These are phyloP conservation scores for Hirschfeldia incana DNA, from an alignment of 345 rosid species.

Conservation along the genomic window DNA sequence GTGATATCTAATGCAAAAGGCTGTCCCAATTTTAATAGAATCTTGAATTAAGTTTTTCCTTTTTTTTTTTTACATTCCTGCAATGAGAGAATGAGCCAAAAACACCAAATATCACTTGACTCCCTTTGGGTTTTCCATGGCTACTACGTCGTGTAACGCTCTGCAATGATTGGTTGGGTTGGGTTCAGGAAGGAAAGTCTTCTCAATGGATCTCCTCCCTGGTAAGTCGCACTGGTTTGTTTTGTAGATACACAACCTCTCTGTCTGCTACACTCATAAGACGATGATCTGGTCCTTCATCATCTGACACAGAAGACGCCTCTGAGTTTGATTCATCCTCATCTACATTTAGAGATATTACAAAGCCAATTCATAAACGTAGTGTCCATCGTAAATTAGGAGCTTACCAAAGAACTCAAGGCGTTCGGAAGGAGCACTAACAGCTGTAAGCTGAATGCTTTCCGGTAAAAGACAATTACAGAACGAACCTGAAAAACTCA, in stretches of 20 bases:
- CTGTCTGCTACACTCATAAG: constrained; percentile 60
- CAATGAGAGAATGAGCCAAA: neutral
- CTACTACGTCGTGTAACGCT: neutral
- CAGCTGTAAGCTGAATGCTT: constrained; percentile 78
- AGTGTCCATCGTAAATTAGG: neutral
- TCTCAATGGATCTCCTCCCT: constrained; percentile 38
- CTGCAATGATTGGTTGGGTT: constrained; percentile 17
- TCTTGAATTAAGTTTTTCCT: constrained; percentile 5
- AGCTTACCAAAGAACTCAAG: constrained; percentile 71
- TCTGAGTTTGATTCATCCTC: constrained; percentile 62
- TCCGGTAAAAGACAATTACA: constrained; percentile 92
- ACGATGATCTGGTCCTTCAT: constrained; percentile 65
- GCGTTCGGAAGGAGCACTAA: constrained; percentile 74
- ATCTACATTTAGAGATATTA: constrained; percentile 32
- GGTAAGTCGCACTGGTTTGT: constrained; percentile 67
- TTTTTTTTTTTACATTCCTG: neutral
- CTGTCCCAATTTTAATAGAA: neutral
- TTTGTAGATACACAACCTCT: constrained; percentile 63
- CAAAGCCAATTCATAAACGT: neutral
- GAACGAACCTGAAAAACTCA: constrained; percentile 77
- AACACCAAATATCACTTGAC: constrained; percentile 11
- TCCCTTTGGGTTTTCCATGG: neutral
- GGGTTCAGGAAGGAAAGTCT: constrained; percentile 5
- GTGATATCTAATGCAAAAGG: constrained; percentile 8
- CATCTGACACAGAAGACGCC: constrained; percentile 52